Percentiles rank a stretch among this genome's conserved stretches.
These are phyloP conservation scores for Sclerospora graminicola DNA, from an alignment of 352 stramenopile species.

Conservation along the genomic window DNA sequence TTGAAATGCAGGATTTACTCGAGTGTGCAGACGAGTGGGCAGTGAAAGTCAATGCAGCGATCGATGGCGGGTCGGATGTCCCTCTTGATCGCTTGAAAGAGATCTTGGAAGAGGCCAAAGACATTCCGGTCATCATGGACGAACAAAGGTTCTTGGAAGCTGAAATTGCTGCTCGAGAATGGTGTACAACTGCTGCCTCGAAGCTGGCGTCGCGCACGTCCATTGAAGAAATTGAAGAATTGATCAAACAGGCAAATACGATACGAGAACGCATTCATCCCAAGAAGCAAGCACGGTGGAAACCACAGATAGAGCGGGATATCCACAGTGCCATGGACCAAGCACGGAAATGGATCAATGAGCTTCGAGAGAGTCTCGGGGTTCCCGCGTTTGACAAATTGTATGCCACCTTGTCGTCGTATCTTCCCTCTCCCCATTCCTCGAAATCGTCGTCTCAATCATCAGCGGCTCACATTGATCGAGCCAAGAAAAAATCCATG, in stretches of 20 bases:
- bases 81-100: conserved; percentile 63
- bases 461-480: conserved; percentile 13
- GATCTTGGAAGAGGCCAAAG: conserved; percentile 62
- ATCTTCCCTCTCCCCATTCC: conserved; percentile 14
- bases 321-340: conserved; percentile 61
- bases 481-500: conserved; percentile 52
- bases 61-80: conserved; percentile 62
- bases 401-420: conserved; percentile 26
- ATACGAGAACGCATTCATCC: conserved; percentile 64
- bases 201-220: conserved; percentile 51
- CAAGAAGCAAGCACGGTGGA: conserved; percentile 76
- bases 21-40: conserved; percentile 81
- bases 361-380: conserved; percentile 63
- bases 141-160: conserved; percentile 69
- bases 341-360: conserved; percentile 62
- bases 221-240: conserved; percentile 52
- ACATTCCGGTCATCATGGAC: conserved; percentile 87
- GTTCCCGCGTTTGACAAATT: conserved; percentile 50
- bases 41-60: conserved; percentile 63
- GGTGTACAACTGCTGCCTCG: conserved; percentile 39
- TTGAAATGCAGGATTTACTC: conserved; percentile 86
- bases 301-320: conserved; percentile 71
- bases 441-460: conserved; percentile 14
- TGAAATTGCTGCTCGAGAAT: conserved; percentile 70
- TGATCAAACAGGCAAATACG: conserved; percentile 47